Evolutionary conservation across 768 basidiomycete genomes (phyloP).

Genomic region (Auriculariales sp.): DNA sequence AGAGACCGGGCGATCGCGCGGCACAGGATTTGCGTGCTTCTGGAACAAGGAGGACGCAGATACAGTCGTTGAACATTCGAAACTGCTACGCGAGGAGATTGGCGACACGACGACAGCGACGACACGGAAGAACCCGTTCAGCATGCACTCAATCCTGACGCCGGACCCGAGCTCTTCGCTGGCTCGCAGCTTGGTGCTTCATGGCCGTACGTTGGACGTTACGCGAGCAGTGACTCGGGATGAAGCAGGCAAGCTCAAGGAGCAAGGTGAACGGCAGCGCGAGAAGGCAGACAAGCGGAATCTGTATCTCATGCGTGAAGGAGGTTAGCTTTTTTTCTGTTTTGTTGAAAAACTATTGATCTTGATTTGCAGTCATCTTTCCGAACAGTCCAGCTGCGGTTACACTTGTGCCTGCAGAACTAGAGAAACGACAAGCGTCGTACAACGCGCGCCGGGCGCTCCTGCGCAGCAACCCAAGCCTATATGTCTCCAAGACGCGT

Average conservation of each 20-base stretch:
- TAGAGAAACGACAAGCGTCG: conserved; percentile 74
- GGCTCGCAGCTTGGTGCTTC: conserved; percentile 71
- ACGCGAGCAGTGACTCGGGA: conserved; percentile 83
- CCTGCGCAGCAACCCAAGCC: conserved; percentile 79
- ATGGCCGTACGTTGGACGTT: conserved; percentile 87
- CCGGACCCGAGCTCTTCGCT: conserved; percentile 82
- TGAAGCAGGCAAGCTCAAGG: conserved; percentile 74
- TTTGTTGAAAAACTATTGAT: background rate
- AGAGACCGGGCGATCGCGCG: conserved; percentile 73
- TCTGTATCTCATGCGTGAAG: conserved; percentile 90
- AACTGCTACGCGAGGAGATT: conserved; percentile 51
- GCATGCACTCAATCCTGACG: conserved; percentile 79
- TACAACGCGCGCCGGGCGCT: conserved; percentile 75
- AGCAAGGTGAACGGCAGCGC: conserved; percentile 69
- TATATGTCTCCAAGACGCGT: conserved; percentile 90
- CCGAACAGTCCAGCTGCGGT: conserved; percentile 74
- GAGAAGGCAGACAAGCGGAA: conserved; percentile 92
- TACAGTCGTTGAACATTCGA: conserved; percentile 68
- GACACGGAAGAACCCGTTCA: conserved; percentile 61
- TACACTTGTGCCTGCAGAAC: conserved; percentile 51
- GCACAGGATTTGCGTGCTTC: conserved; percentile 94
- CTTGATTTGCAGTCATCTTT: conserved; percentile 58
- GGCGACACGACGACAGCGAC: conserved; percentile 26
- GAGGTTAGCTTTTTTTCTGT: conserved; percentile 39
- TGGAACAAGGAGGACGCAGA: conserved; percentile 90